These are phyloP conservation scores for Blepharisma stoltei DNA, from an alignment of 73 alveolate genomes.

Conservation along the genomic window DNA sequence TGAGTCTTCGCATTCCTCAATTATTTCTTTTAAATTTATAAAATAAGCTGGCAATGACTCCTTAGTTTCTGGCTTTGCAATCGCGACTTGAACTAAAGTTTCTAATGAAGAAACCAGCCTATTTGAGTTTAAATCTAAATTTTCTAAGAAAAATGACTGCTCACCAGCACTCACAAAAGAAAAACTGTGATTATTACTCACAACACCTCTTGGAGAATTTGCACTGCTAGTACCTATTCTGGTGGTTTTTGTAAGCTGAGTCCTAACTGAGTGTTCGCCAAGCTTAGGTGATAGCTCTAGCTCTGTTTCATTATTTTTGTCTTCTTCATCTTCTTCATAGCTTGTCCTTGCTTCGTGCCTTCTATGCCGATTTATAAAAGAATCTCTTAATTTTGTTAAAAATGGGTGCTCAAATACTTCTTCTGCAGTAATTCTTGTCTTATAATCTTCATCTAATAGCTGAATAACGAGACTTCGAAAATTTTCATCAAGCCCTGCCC, in stretches of 20 bases:
- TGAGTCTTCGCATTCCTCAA: not conserved
- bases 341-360: not conserved
- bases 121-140: conserved; percentile 13
- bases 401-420: too few species aligned
- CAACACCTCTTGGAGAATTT: too few species aligned
- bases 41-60: not conserved
- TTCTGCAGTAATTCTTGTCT: too few species aligned
- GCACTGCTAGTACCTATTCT: too few species aligned
- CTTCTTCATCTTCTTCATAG: too few species aligned
- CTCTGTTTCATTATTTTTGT: not conserved
- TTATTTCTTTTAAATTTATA: conserved; percentile 9
- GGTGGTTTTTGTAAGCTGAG: too few species aligned
- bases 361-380: conserved; percentile 11
- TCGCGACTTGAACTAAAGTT: not conserved
- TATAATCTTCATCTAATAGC: too few species aligned
- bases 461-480: too few species aligned
- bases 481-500: too few species aligned
- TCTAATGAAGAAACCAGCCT: not conserved
- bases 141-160: conserved; percentile 12
- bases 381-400: not conserved
- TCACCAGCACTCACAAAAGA: conserved; percentile 5
- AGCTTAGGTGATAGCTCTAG: conserved; percentile 19
- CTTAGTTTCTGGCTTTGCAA: conserved; percentile 9
- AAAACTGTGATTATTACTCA: not conserved
- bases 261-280: too few species aligned